A percentile compares a stretch with the other conserved stretches of the same genome.
phyloP scores from a whole-genome alignment of 164 flowering plant species.

The Houttuynia cordata region DNA sequence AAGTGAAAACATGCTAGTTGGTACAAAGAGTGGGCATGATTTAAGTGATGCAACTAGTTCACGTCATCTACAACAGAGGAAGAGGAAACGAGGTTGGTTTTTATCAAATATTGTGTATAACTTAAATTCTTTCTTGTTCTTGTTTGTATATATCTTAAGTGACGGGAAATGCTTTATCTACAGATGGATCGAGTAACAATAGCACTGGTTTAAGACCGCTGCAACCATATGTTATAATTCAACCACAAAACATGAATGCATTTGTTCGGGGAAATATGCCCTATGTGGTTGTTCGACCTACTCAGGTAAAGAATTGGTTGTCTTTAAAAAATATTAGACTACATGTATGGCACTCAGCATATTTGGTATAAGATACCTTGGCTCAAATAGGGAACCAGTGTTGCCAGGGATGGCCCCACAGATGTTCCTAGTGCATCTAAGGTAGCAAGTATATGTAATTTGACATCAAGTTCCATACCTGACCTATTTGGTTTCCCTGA shows the following conservation, averaged over 20 bases:
- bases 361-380: neutral
- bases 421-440: neutral
- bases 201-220: neutral
- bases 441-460: neutral
- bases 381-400: neutral
- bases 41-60: neutral
- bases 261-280: neutral
- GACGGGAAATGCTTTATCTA: neutral
- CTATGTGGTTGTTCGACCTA: neutral
- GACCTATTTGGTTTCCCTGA: neutral
- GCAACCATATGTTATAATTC: neutral
- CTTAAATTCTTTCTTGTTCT: neutral
- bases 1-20: neutral
- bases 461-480: neutral
- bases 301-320: neutral
- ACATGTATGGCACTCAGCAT: no score
- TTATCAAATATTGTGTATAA: no score
- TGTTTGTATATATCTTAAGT: no score
- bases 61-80: neutral
- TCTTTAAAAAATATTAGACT: neutral
- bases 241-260: neutral
- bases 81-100: neutral
- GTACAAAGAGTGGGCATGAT: neutral
- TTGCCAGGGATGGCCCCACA: neutral
- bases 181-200: neutral